phyloP scores from a whole-genome alignment of 768 basidiomycete species.

The Tylopilus cervinicoccineus region DNA sequence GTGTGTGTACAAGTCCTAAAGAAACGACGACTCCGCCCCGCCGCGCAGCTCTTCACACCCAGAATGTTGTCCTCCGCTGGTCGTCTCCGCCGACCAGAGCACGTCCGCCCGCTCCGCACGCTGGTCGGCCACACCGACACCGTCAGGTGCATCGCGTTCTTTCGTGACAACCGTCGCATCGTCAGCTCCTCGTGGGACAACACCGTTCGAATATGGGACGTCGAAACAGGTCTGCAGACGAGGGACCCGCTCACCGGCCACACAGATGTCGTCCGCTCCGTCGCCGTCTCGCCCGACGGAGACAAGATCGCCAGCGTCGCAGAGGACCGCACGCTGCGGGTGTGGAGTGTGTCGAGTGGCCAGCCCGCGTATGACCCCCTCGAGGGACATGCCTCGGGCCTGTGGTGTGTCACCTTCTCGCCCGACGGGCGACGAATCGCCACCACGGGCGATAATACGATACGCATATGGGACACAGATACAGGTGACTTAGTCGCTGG shows the following conservation, averaged over 20 bases:
- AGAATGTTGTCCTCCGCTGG: constrained; percentile 22
- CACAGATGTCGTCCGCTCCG: constrained; percentile 26
- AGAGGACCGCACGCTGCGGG: constrained; percentile 28
- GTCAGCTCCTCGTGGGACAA: constrained; percentile 26
- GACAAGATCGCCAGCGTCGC: constrained; percentile 25
- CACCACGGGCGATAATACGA: constrained; percentile 31
- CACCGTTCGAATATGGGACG: constrained; percentile 27
- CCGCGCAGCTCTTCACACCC: background rate
- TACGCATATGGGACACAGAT: constrained; percentile 31
- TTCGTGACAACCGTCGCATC: constrained; percentile 23
- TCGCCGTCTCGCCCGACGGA: constrained; percentile 29
- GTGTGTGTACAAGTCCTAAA: no score
- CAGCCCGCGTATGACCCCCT: constrained; percentile 22
- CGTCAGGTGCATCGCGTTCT: constrained; percentile 27
- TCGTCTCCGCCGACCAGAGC: constrained; percentile 20
- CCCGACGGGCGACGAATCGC: constrained; percentile 30
- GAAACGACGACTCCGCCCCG: no score
- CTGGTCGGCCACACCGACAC: constrained; percentile 32
- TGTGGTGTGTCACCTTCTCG: constrained; percentile 31
- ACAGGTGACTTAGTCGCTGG: constrained; percentile 23
- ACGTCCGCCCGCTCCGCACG: constrained; percentile 24
- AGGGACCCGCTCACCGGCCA: constrained; percentile 22
- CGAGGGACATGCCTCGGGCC: constrained; percentile 23
- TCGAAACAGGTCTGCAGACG: constrained; percentile 15
- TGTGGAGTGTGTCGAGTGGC: constrained; percentile 24